These are phyloP conservation scores for Pythium apleroticum DNA, from an alignment of 352 stramenopile genomes.

Conservation along the genomic window DNA sequence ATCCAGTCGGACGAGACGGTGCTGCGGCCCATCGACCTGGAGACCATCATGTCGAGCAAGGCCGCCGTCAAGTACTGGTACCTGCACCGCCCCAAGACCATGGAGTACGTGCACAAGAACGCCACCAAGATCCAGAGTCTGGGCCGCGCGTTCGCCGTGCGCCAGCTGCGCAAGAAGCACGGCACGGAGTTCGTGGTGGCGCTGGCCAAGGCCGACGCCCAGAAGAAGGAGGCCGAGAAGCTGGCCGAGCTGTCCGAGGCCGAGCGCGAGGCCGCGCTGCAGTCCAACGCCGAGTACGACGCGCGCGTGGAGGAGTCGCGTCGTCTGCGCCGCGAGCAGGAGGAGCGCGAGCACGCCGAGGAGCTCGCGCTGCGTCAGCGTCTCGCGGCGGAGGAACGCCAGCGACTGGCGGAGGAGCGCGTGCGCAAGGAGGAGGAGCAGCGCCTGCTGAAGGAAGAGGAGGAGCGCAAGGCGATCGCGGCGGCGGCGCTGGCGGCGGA, in stretches of 20 bases:
- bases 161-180: conserved; percentile 68
- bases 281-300: conserved; percentile 68
- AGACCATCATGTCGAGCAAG: conserved; percentile 88
- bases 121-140: conserved; percentile 85
- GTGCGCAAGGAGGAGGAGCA: conserved; percentile 24
- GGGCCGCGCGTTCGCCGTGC: conserved; percentile 74
- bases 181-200: conserved; percentile 82
- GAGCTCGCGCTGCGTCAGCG: conserved; percentile 58
- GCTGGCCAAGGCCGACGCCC: conserved; percentile 63
- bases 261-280: conserved; percentile 49
- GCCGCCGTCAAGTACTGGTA: conserved; percentile 90
- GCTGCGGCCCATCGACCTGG: conserved; percentile 76
- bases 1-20: conserved; percentile 83
- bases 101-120: conserved; percentile 90
- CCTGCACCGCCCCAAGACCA: conserved; percentile 85
- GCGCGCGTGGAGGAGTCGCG: conserved; percentile 77
- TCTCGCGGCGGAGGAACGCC: conserved; percentile 46
- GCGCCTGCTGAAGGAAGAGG: conserved; percentile 14
- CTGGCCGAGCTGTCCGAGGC: conserved; percentile 64
- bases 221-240: conserved; percentile 57
- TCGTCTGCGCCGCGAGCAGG: conserved; percentile 73
- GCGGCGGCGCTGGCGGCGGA: conserved; percentile 36
- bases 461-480: conserved; percentile 16
- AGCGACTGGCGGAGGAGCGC: conserved; percentile 39
- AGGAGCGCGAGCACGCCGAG: conserved; percentile 55